phyloP scores from a whole-genome alignment of 208 protist species.

The Trypanosoma melophagium region DNA sequence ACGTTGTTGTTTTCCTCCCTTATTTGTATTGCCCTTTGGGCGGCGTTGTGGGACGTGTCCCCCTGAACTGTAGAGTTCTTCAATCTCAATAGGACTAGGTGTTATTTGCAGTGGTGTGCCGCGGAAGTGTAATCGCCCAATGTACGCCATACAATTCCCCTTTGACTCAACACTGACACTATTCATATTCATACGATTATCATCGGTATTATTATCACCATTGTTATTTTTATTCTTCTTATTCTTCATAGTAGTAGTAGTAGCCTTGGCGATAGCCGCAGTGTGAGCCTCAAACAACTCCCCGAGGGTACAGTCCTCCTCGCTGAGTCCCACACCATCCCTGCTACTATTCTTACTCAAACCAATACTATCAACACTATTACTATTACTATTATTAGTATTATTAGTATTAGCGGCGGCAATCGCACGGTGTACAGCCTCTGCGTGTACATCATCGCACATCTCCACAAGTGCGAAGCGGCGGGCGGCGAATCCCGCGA shows the following conservation, averaged over 20 bases:
- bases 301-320: not conserved
- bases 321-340: not conserved
- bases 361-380: not conserved
- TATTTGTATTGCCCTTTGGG: not conserved
- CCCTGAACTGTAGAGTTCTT: conserved; percentile 59
- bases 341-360: not conserved
- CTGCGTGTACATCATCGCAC: conserved; percentile 20
- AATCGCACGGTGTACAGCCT: conserved; percentile 31
- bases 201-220: not conserved
- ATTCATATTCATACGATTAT: not conserved
- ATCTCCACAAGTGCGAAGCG: conserved; percentile 77
- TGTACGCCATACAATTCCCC: conserved; percentile 30
- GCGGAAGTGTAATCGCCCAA: conserved; percentile 41
- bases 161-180: too few relatives aligned
- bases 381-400: not conserved
- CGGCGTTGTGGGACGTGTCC: conserved; percentile 51
- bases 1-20: not conserved
- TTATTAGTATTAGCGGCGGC: not conserved
- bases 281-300: not conserved
- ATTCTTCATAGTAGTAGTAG: too few relatives aligned
- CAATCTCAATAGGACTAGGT: conserved; percentile 49
- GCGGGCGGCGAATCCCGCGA: conserved; percentile 49
- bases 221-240: not conserved
- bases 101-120: conserved; percentile 41
- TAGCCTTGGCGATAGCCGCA: not conserved